Evolutionary conservation across 2,329 filamentous ascomycete genomes (phyloP).

Genomic region (Graphilbum fragrans): DNA sequence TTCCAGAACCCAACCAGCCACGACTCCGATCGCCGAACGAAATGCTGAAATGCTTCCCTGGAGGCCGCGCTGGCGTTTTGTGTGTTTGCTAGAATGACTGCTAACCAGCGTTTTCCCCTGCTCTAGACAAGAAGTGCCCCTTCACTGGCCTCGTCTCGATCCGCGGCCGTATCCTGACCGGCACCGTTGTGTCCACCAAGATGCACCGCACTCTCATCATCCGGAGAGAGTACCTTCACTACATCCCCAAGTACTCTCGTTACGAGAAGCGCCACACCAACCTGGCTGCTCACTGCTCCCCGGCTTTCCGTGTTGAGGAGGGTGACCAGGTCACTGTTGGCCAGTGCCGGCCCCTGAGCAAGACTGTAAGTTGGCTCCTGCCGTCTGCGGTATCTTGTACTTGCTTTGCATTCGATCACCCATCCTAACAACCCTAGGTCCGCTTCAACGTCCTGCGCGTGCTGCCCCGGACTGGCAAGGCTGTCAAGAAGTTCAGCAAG

Average conservation of each 20-base stretch:
- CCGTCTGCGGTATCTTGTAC: not conserved
- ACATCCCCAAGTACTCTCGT: constrained; percentile 98
- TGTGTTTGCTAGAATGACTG: not conserved
- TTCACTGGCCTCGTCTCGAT: constrained; percentile 99
- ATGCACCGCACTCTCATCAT: constrained; percentile 99
- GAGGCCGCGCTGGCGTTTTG: too few relatives aligned
- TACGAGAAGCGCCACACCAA: constrained; percentile 99
- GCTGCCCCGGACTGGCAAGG: constrained; percentile 92
- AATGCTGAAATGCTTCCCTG: not conserved
- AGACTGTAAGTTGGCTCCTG: constrained; percentile 67
- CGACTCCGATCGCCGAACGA: too few relatives aligned
- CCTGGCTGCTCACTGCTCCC: constrained; percentile 95
- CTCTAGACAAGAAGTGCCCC: constrained; percentile 98
- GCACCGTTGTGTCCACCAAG: constrained; percentile 98
- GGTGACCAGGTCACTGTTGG: constrained; percentile 99
- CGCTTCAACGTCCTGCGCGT: constrained; percentile 99
- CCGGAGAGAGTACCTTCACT: constrained; percentile 99
- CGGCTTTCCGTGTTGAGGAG: constrained; percentile 99
- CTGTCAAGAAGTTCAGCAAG: constrained; percentile 96
- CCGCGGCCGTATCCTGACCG: constrained; percentile 99
- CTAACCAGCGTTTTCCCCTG: not conserved
- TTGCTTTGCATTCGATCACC: constrained; percentile 4
- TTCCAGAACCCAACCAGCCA: too few relatives aligned
- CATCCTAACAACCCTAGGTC: constrained; percentile 41
- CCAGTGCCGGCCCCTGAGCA: constrained; percentile 98